A percentile compares a stretch with the other conserved stretches of the same genome.
Conservation (phyloP, 441 rosid genomes). For the Bruguiera hainesii region DNA sequence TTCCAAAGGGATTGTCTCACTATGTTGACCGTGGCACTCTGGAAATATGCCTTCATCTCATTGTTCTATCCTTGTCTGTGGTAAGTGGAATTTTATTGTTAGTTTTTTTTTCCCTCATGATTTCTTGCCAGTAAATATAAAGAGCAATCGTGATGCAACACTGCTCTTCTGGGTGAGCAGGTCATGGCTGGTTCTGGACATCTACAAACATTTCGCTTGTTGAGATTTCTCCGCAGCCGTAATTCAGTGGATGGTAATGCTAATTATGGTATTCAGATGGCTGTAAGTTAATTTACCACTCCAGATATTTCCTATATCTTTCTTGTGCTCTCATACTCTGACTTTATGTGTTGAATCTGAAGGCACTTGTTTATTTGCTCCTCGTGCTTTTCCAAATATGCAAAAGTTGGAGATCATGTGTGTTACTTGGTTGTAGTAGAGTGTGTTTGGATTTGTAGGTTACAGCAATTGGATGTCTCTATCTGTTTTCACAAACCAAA, state of each 20-base stretch:
- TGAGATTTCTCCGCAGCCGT: slow-evolving; percentile 82
- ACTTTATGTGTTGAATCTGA: not conserved
- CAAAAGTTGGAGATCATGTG: slow-evolving; percentile 11
- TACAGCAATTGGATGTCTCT: not conserved
- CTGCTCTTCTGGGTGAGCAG: slow-evolving; percentile 35
- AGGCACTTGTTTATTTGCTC: not conserved
- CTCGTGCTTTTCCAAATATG: not conserved
- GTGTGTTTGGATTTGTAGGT: not conserved
- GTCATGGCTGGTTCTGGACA: slow-evolving; percentile 99
- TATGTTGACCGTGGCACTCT: slow-evolving; percentile 88
- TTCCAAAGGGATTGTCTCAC: slow-evolving; percentile 77
- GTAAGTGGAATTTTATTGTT: slow-evolving; percentile 38
- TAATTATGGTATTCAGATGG: slow-evolving; percentile 91
- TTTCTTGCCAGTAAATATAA: slow-evolving; percentile 8
- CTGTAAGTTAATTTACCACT: slow-evolving; percentile 46
- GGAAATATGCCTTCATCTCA: slow-evolving; percentile 89
- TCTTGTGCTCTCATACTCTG: not conserved
- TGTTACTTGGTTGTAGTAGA: not conserved
- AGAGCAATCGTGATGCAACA: slow-evolving; percentile 14
- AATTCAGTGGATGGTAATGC: slow-evolving; percentile 88
- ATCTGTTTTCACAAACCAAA: not conserved
- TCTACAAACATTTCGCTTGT: slow-evolving; percentile 73
- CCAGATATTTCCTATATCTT: slow-evolving; percentile 11
- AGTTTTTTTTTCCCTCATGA: not conserved
- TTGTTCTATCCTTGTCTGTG: slow-evolving; percentile 90